Conservation (phyloP, 2,329 filamentous ascomycete species). For the Epichloe festucae region DNA sequence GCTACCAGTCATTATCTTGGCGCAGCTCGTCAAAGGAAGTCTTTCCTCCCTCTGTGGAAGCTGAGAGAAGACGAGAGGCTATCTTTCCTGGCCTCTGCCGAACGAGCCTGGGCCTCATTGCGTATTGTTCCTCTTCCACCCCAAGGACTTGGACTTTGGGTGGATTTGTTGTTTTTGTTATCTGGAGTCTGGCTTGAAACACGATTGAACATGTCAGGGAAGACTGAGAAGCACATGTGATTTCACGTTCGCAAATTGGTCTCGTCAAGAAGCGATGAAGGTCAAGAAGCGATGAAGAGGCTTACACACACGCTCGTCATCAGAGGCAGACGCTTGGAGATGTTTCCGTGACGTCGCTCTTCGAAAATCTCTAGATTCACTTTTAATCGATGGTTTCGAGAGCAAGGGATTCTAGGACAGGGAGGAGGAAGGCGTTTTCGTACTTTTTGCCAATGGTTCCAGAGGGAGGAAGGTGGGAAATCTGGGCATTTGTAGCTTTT, state of each 20-base stretch:
- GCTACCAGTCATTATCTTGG: neutral
- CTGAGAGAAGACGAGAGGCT: neutral
- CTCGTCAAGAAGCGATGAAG: no score
- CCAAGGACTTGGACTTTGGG: neutral
- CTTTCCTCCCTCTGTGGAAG: neutral
- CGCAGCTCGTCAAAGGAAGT: neutral
- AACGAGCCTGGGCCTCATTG: neutral
- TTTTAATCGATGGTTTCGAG: neutral
- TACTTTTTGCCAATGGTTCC: neutral
- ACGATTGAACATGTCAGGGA: no score
- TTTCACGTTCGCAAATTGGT: no score
- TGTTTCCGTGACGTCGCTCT: neutral
- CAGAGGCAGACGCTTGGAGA: neutral
- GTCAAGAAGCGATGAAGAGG: no score
- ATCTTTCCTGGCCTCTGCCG: neutral
- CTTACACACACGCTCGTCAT: no score
- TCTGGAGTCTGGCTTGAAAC: neutral
- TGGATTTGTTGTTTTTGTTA: neutral
- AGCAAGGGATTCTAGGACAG: neutral
- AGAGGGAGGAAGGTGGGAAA: neutral
- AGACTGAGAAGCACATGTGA: no score
- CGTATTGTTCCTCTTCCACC: no score
- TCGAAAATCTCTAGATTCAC: neutral
- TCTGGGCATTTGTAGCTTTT: neutral
- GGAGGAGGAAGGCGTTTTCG: conserved; percentile 1